Percentiles rank a stretch among this genome's conserved stretches.
Evolutionary conservation across 2,329 filamentous ascomycete species (phyloP).

Genomic region (Lasiodiplodia sp.): DNA sequence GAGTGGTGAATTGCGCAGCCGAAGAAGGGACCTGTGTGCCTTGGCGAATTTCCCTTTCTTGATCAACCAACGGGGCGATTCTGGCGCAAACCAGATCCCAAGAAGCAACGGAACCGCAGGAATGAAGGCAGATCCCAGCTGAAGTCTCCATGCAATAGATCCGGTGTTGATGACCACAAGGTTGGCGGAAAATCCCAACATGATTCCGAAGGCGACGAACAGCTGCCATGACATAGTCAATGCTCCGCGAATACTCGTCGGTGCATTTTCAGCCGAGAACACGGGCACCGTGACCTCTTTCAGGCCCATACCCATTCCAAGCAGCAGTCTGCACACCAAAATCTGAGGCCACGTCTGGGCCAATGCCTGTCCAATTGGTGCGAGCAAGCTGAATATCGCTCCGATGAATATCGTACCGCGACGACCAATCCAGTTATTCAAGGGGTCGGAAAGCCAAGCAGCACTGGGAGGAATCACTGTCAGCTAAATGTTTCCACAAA

Average conservation of each 20-base stretch:
- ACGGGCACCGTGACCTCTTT: conserved; percentile 55
- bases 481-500: neutral
- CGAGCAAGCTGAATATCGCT: conserved; percentile 40
- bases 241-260: conserved; percentile 49
- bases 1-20: conserved; percentile 49
- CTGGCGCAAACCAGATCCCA: conserved; percentile 51
- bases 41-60: conserved; percentile 49
- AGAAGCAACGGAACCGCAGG: conserved; percentile 46
- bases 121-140: conserved; percentile 50
- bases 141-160: conserved; percentile 47
- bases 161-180: conserved; percentile 49
- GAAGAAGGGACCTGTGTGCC: conserved; percentile 49
- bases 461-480: neutral
- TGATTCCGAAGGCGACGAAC: conserved; percentile 54
- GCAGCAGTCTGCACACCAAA: conserved; percentile 36
- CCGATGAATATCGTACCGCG: conserved; percentile 40
- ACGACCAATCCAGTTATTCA: conserved; percentile 40
- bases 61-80: conserved; percentile 49
- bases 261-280: conserved; percentile 49
- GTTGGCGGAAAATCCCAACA: conserved; percentile 52
- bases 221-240: conserved; percentile 57
- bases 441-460: conserved; percentile 21
- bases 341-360: conserved; percentile 51
- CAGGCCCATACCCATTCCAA: conserved; percentile 54
- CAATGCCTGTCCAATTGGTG: conserved; percentile 45